A percentile compares a stretch with the other conserved stretches of the same genome.
Conservation (phyloP, 768 basidiomycete genomes). For the Pulveroboletus frians region DNA sequence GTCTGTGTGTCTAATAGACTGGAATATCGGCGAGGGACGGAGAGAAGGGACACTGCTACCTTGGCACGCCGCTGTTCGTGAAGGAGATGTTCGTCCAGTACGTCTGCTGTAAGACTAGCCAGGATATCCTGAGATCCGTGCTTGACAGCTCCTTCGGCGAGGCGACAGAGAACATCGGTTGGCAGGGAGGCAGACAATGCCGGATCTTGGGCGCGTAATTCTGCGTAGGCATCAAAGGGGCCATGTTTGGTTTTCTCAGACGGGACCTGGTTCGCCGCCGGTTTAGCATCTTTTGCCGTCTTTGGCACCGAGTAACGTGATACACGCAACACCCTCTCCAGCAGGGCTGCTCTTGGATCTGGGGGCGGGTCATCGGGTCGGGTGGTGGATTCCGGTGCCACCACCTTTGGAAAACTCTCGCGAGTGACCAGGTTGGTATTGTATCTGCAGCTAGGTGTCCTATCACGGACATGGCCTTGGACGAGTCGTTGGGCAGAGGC, state of each 20-base stretch:
- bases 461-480: conserved; percentile 16
- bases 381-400: neutral
- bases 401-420: conserved; percentile 9
- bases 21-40: conserved; percentile 16
- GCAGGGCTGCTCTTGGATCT: conserved; percentile 11
- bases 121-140: conserved; percentile 30
- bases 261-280: conserved; percentile 7
- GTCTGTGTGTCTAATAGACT: conserved; percentile 20
- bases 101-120: conserved; percentile 39
- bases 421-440: conserved; percentile 12
- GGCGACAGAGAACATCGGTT: conserved; percentile 22
- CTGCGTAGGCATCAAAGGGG: conserved; percentile 27
- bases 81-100: conserved; percentile 30
- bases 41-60: conserved; percentile 26
- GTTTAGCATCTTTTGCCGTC: conserved; percentile 7
- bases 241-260: conserved; percentile 15
- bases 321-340: conserved; percentile 25
- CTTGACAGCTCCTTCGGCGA: conserved; percentile 30
- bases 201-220: conserved; percentile 26
- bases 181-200: conserved; percentile 21
- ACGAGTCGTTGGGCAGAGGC: conserved; percentile 19
- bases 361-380: conserved; percentile 1
- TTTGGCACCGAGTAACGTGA: conserved; percentile 27
- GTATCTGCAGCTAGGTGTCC: conserved; percentile 6
- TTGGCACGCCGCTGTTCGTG: conserved; percentile 16